A percentile compares a stretch with the other conserved stretches of the same genome.
phyloP scores from a whole-genome alignment of 2,329 filamentous ascomycete species.

The Pseudocercospora crystallina region DNA sequence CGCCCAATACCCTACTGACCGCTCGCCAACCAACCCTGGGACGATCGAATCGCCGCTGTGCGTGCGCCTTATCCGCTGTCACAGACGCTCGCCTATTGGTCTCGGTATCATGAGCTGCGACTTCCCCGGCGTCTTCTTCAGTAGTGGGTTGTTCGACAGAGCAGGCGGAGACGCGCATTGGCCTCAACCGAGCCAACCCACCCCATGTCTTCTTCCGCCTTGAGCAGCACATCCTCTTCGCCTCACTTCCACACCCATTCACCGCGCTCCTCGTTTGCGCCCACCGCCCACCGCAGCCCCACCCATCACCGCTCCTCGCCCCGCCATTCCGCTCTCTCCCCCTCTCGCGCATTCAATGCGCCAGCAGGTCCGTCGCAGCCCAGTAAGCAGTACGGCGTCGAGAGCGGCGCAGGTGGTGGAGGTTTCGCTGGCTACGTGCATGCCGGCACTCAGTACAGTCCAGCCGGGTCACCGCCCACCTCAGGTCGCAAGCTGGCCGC shows the following conservation, averaged over 20 bases:
- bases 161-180: too few species aligned
- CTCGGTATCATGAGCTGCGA: too few species aligned
- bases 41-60: too few species aligned
- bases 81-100: too few species aligned
- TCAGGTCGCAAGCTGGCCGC: slow-evolving; percentile 28
- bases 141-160: too few species aligned
- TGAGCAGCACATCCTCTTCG: not conserved
- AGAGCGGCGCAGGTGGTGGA: slow-evolving; percentile 12
- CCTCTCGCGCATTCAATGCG: slow-evolving; percentile 20
- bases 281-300: slow-evolving; percentile 3
- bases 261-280: slow-evolving; percentile 10
- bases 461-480: slow-evolving; percentile 48
- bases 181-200: too few species aligned
- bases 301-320: slow-evolving; percentile 11
- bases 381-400: slow-evolving; percentile 7
- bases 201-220: too few species aligned
- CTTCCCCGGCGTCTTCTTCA: too few species aligned
- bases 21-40: too few species aligned
- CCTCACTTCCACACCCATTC: slow-evolving; percentile 4
- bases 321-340: slow-evolving; percentile 6
- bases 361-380: slow-evolving; percentile 16
- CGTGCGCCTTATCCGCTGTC: too few species aligned
- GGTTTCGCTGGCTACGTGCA: slow-evolving; percentile 39
- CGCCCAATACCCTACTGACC: too few species aligned
- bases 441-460: slow-evolving; percentile 57